Evolutionary conservation across 768 basidiomycete species (phyloP).

Genomic region (Termitomyces titanicus): DNA sequence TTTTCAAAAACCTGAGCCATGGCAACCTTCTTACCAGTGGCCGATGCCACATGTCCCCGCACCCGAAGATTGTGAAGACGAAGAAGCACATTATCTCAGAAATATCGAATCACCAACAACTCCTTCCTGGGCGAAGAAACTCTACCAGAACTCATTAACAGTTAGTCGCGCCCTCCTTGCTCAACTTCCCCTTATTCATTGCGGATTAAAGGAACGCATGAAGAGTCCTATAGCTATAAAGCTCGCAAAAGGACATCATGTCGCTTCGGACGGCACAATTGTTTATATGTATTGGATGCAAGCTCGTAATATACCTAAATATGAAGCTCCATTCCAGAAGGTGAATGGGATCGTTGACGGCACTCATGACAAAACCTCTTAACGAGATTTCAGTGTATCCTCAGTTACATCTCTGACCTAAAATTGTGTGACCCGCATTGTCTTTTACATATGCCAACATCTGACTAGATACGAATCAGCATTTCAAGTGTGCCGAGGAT

Average conservation of each 20-base stretch:
- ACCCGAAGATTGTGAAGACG: constrained; percentile 63
- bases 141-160: constrained; percentile 25
- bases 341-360: constrained; percentile 28
- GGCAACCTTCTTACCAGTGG: constrained; percentile 69
- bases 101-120: constrained; percentile 31
- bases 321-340: constrained; percentile 75
- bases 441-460: neutral
- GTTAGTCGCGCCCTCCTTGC: constrained; percentile 18
- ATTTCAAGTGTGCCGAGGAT: constrained; percentile 51
- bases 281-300: constrained; percentile 79
- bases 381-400: constrained; percentile 54
- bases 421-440: constrained; percentile 52
- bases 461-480: constrained; percentile 35
- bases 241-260: constrained; percentile 40
- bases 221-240: constrained; percentile 70
- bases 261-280: constrained; percentile 42
- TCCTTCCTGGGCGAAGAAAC: constrained; percentile 29
- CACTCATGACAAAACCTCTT: neutral
- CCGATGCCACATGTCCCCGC: constrained; percentile 56
- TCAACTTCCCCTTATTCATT: neutral
- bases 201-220: constrained; percentile 49
- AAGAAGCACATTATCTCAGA: constrained; percentile 38
- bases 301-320: constrained; percentile 61
- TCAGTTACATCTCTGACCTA: constrained; percentile 76
- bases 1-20: constrained; percentile 76